Evolutionary conservation across 345 rosid species (phyloP), one percentile per base, ranked within the genome.

Genomic region (Hibiscus trionum): DNA sequence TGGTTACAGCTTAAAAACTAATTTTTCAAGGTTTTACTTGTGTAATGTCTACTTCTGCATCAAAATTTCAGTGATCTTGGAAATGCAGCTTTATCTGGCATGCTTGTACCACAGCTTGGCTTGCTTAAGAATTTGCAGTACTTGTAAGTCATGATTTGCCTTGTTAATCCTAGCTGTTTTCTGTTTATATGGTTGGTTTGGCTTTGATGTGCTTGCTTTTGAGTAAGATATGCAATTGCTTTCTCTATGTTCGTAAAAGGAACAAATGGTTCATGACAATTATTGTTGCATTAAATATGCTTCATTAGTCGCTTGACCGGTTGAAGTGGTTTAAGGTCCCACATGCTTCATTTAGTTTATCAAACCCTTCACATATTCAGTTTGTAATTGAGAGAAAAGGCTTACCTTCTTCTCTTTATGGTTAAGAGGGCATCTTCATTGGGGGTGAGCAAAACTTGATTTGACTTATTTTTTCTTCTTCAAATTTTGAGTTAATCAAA

Each of bases 21-120:
- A 66, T 19, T 17, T 72, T 72, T 66, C 60, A 21, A 62, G 44
- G 33, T 21, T 44, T 42, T 24, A 17, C 35, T 42, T 39, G 44
- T 31, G 24, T 52, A 42, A 74, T 57, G 49, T 62, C 50, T 72
- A 46, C 47, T 75, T 50, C 59, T 73, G 14, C 77, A 26, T 64
- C 47, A 44, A 27, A 9, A 6, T 60, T 66, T 67, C 82, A 94
- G 98, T 19, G 98, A 94, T 79, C 91, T 94, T 60, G 98, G 98
- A 70, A 94, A 94, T 84, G 98, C 97, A 31, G 93, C 89, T 73
- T 81, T 94, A 79, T 91, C 96, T 70, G 98, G 98, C 72, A 96
- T 85, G 80, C 90, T 91, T 72, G 98, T 94, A 75, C 88, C 97
- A 5, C 93, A 94, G 77, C 95, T 94, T 68, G 96, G 97, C 46